A percentile compares a stretch with the other conserved stretches of the same genome.
phyloP scores from a whole-genome alignment of 2,329 filamentous ascomycete genomes.

The Aspergillus costaricaensis region DNA sequence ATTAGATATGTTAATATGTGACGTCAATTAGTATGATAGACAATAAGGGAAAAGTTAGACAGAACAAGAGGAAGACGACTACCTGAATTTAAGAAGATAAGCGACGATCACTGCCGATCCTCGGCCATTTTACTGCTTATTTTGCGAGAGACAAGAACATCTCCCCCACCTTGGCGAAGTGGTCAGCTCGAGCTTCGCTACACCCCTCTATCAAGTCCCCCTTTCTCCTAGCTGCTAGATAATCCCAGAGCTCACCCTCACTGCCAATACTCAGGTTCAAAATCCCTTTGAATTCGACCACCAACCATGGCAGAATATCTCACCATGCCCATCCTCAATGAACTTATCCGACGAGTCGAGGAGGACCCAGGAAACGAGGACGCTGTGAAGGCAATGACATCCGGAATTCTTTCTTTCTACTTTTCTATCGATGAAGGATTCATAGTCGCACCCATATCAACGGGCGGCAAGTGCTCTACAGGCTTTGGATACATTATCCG shows the following conservation, averaged over 20 bases:
- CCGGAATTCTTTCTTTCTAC: constrained; percentile 8
- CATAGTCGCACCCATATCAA: neutral
- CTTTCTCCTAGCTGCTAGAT: no score
- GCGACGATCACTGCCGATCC: no score
- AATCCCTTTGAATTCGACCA: no score
- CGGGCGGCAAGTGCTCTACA: neutral
- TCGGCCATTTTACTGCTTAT: no score
- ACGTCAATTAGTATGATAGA: neutral
- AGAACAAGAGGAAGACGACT: no score
- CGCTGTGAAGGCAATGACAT: constrained; percentile 11
- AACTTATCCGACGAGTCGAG: neutral
- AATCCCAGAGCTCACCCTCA: no score
- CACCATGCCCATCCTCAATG: neutral
- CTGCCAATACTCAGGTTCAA: no score
- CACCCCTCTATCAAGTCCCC: no score
- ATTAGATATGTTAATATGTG: neutral
- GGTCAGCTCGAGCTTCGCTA: no score
- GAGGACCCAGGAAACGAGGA: neutral
- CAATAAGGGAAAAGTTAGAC: neutral
- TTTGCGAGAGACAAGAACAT: no score
- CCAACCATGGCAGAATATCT: neutral
- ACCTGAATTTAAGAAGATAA: no score
- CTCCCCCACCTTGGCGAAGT: no score
- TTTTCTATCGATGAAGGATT: constrained; percentile 7
- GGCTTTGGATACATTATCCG: neutral